A percentile compares a stretch with the other conserved stretches of the same genome.
These are phyloP conservation scores for Candida fluviatilis DNA, from an alignment of 805 yeast genomes.

Conservation along the genomic window DNA sequence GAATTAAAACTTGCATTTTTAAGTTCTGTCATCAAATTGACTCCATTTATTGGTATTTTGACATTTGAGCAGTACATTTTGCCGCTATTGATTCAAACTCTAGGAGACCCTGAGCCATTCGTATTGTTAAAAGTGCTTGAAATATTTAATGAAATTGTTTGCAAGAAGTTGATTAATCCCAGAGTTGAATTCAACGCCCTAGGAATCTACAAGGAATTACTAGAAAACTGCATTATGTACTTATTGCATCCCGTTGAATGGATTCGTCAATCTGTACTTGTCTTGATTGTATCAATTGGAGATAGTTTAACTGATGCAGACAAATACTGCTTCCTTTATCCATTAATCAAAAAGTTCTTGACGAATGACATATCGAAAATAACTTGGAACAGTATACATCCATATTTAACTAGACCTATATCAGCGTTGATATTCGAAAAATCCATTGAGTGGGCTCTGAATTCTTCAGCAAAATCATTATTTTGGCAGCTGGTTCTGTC, in stretches of 20 bases:
- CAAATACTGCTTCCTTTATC: slow-evolving; percentile 76
- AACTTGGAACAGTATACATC: slow-evolving; percentile 59
- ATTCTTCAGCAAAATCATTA: slow-evolving; percentile 55
- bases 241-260: slow-evolving; percentile 83
- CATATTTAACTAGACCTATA: slow-evolving; percentile 65
- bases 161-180: slow-evolving; percentile 29
- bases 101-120: slow-evolving; percentile 78
- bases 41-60: slow-evolving; percentile 75
- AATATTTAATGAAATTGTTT: slow-evolving; percentile 31
- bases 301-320: slow-evolving; percentile 70
- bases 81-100: slow-evolving; percentile 79
- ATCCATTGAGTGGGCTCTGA: slow-evolving; percentile 67
- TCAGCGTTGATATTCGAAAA: slow-evolving; percentile 61
- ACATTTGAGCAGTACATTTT: slow-evolving; percentile 83
- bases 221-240: slow-evolving; percentile 43
- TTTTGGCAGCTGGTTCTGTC: slow-evolving; percentile 64
- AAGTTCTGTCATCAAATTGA: slow-evolving; percentile 64
- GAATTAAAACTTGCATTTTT: slow-evolving; percentile 69
- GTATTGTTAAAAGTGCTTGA: slow-evolving; percentile 69
- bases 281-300: slow-evolving; percentile 59
- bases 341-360: slow-evolving; percentile 71
- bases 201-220: slow-evolving; percentile 33
- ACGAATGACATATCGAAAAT: slow-evolving; percentile 72
- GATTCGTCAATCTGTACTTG: slow-evolving; percentile 67
- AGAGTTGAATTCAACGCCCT: slow-evolving; percentile 33